phyloP scores from a whole-genome alignment of 108 stramenopile species.

The Nitzschia inconspicua region DNA sequence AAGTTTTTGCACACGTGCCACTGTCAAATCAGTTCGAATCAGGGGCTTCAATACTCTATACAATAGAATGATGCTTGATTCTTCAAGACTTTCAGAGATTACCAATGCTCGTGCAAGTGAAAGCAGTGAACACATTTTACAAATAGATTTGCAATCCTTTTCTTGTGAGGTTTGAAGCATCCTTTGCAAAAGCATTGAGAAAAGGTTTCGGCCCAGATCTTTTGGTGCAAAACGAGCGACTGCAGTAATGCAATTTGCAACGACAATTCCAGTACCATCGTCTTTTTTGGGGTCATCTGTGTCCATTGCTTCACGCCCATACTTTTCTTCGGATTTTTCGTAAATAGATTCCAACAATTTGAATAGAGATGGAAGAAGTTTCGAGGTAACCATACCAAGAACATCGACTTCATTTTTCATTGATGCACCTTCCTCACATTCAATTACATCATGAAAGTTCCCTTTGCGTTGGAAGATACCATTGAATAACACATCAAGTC shows the following conservation, averaged over 20 bases:
- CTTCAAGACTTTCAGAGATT: conserved; percentile 60
- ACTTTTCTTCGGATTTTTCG: conserved; percentile 23
- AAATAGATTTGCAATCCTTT: conserved; percentile 29
- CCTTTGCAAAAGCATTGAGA: conserved; percentile 73
- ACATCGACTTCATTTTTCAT: conserved; percentile 9
- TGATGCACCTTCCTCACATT: conserved; percentile 29
- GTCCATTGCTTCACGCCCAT: conserved; percentile 38
- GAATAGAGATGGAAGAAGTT: conserved; percentile 65
- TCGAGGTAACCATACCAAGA: conserved; percentile 41
- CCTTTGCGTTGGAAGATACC: conserved; percentile 30
- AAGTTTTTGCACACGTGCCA: conserved; percentile 61
- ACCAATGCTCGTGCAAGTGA: conserved; percentile 68
- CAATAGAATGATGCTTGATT: conserved; percentile 53
- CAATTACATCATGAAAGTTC: conserved; percentile 15
- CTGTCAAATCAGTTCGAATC: conserved; percentile 68
- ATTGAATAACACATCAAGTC: conserved; percentile 43
- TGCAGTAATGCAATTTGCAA: conserved; percentile 66
- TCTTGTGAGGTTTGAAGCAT: conserved; percentile 60
- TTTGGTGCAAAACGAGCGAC: conserved; percentile 56
- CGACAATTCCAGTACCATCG: conserved; percentile 33
- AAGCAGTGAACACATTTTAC: conserved; percentile 66
- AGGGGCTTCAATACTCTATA: conserved; percentile 72
- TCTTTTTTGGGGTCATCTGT: conserved; percentile 27
- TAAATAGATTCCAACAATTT: conserved; percentile 59
- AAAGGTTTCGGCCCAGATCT: conserved; percentile 56